Evolutionary conservation across 352 stramenopile species (phyloP).

Genomic region (Pythium folliculosum): DNA sequence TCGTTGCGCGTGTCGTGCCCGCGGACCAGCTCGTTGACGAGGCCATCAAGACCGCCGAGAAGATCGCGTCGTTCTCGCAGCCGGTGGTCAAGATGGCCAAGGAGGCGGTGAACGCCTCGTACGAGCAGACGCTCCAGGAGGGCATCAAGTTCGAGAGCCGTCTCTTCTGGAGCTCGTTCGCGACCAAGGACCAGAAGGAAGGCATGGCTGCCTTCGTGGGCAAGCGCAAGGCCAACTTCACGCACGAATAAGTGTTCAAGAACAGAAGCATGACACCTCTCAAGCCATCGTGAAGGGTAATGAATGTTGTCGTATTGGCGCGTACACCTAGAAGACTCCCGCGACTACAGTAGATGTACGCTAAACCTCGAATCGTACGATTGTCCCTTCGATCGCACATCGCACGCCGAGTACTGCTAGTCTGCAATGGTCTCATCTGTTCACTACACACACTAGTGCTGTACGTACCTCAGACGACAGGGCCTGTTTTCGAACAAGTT

Average conservation of each 20-base stretch:
- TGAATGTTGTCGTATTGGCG: conserved; percentile 3
- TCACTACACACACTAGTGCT: not conserved
- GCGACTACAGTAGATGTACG: not conserved
- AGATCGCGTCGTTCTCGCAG: conserved; percentile 96
- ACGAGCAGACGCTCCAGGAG: conserved; percentile 94
- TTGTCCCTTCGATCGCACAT: not conserved
- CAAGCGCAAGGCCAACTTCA: conserved; percentile 96
- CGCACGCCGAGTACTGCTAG: not conserved
- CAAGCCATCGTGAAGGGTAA: not conserved
- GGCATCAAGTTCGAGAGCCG: conserved; percentile 96
- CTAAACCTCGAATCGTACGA: not conserved
- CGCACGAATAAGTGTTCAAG: conserved; percentile 80
- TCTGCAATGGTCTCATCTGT: no score
- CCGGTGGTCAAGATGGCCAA: conserved; percentile 97
- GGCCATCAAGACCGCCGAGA: conserved; percentile 94
- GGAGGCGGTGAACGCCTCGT: conserved; percentile 93
- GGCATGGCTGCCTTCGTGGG: conserved; percentile 98
- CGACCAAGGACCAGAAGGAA: conserved; percentile 93
- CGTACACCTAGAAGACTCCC: not conserved
- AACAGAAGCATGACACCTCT: not conserved
- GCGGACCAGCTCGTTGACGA: conserved; percentile 92
- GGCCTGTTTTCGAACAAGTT: not conserved
- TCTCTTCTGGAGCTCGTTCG: conserved; percentile 98
- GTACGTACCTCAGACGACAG: conserved; percentile 7
- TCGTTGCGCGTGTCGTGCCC: conserved; percentile 94